A percentile compares a stretch with the other conserved stretches of the same genome.
Conservation (phyloP, 306 rosid species). For the Dicorynia guianensis region DNA sequence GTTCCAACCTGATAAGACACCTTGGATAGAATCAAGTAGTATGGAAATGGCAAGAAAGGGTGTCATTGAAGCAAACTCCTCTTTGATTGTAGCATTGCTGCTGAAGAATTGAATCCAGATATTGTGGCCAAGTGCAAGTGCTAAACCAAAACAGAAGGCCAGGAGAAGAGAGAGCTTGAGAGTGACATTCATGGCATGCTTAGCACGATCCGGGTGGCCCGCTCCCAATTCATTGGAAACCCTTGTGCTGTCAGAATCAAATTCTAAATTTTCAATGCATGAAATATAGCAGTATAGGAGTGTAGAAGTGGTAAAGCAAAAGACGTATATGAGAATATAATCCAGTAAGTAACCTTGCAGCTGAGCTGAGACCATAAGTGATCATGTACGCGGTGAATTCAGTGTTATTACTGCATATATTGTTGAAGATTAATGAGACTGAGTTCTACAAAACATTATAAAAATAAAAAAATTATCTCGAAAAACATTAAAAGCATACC, state of each 20-base stretch:
- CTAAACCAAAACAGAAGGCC: constrained; percentile 52
- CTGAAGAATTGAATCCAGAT: constrained; percentile 70
- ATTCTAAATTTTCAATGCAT: constrained; percentile 5
- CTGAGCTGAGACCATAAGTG: constrained; percentile 81
- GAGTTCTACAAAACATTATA: not conserved
- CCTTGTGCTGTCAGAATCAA: constrained; percentile 65
- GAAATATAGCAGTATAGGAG: no score
- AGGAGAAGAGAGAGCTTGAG: constrained; percentile 75
- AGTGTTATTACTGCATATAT: constrained; percentile 64
- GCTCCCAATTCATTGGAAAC: constrained; percentile 92
- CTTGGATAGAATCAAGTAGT: constrained; percentile 69
- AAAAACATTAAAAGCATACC: constrained; percentile 56
- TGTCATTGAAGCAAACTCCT: constrained; percentile 72
- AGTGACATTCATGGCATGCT: constrained; percentile 73
- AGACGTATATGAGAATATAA: not conserved
- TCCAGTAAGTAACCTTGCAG: constrained; percentile 66
- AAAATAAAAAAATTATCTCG: not conserved
- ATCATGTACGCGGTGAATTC: constrained; percentile 73
- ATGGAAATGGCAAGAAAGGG: constrained; percentile 77
- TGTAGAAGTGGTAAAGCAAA: not conserved
- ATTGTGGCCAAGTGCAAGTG: constrained; percentile 61
- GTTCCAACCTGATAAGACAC: constrained; percentile 80
- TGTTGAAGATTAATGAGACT: constrained; percentile 1
- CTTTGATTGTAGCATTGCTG: constrained; percentile 47
- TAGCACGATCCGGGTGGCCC: constrained; percentile 62